Conservation (phyloP, 2,329 filamentous ascomycete species). For the Beauveria bassiana region DNA sequence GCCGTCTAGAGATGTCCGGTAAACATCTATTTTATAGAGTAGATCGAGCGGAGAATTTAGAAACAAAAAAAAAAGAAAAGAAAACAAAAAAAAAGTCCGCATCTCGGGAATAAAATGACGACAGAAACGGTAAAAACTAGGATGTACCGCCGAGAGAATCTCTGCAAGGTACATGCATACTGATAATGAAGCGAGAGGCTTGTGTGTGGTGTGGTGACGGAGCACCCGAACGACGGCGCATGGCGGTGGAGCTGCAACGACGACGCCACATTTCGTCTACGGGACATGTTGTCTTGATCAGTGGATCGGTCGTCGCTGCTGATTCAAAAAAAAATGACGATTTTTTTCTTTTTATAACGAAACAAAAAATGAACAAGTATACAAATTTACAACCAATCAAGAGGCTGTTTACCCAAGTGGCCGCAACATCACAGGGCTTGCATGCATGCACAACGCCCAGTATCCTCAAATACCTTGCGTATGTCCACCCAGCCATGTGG, state of each 20-base stretch:
- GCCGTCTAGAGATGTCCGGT: no score
- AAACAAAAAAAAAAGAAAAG: no score
- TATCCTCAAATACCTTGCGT: no score
- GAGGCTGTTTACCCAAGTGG: no score
- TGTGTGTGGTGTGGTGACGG: neutral
- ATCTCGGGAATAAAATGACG: neutral
- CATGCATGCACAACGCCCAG: no score
- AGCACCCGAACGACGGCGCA: neutral
- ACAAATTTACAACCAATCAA: no score
- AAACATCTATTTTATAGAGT: no score
- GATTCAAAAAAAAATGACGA: neutral
- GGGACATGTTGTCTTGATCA: conserved; percentile 3
- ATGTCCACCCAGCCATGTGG: neutral
- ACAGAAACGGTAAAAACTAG: neutral
- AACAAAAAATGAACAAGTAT: no score
- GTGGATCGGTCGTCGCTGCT: neutral
- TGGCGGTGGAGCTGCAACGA: neutral
- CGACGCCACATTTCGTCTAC: neutral
- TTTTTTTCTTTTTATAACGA: no score
- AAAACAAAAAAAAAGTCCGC: no score
- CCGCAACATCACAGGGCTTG: no score
- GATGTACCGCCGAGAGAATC: neutral
- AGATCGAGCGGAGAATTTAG: no score
- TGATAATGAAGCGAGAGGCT: neutral
- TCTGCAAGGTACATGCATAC: neutral